Base-by-base conservation (phyloP, 768 basidiomycete genomes). In the Lyophyllum shimeji region DNA sequence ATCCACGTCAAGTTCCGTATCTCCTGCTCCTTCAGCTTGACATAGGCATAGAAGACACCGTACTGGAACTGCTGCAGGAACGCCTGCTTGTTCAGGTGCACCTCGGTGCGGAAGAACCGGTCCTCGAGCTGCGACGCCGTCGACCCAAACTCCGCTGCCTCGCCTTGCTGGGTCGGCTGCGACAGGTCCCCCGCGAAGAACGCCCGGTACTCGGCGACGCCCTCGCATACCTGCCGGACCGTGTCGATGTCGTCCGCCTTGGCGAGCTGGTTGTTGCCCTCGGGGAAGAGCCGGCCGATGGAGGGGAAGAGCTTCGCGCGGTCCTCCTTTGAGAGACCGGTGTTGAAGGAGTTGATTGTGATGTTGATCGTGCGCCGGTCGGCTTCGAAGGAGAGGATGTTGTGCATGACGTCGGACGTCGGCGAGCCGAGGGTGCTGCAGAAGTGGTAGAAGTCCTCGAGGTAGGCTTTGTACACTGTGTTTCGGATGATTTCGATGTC, bases 401-500 rank as follows among this genome's bases (percentile, higher is more conserved):
- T 82, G 57, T 89, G 84, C 97, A 98, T 98, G 61, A 94, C 85
- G 43, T 96, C 94, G 13, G 84, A 80, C 2, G 97, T 98, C 0
- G 97, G 92, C 9, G 84, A 81, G 40, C 93, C 89, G 31, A 98
- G 76, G 7, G 88, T 84, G 45, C 80, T 74, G 67, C 86, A 90
- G 73, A 89, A 98, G 60, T 80, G 71, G 76, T 95, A 84, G 71
- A 99, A 99, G 72, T 99, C 97, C 69, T 98, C 96, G 55, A 99
- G 88, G 74, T 99, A 99, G 17, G 95, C 89, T 71, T 97, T 98
- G 83, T 98, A 98, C 33, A 99, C 89, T 1, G 96, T 95, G 75
- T 98, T 98, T 43, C 97, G 93, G 73, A 99, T 95, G 74, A 99
- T 97, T 77, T 99, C 97, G 67, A 99, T 98, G 78, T 99, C 98